These are phyloP conservation scores for Vaccinium vitisidaea DNA, from an alignment of 148 eudicot species.

Conservation along the genomic window DNA sequence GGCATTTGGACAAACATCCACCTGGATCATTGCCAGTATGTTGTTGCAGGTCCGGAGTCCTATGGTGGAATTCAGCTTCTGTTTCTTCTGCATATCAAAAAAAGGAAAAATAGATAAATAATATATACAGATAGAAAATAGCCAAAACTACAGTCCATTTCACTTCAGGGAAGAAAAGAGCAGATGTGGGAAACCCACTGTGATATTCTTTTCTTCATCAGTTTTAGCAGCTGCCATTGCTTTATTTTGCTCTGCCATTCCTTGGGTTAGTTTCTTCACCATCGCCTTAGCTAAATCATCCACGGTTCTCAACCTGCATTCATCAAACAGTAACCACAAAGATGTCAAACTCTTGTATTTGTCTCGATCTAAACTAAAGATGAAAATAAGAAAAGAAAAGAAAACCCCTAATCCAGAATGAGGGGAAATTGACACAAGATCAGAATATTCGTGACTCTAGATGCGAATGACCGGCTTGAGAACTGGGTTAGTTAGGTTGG, in stretches of 20 bases:
- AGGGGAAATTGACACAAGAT: background rate
- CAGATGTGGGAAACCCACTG: conserved; percentile 44
- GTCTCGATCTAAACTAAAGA: background rate
- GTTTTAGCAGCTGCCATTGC: conserved; percentile 75
- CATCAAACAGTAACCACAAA: conserved; percentile 23
- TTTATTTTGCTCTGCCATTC: conserved; percentile 87
- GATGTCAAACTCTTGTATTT: background rate
- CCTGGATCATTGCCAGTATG: conserved; percentile 90
- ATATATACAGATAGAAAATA: background rate
- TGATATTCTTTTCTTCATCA: conserved; percentile 61
- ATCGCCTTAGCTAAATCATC: conserved; percentile 77
- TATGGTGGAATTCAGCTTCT: conserved; percentile 71
- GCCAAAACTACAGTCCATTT: background rate
- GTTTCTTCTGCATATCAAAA: conserved; percentile 37
- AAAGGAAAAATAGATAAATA: background rate
- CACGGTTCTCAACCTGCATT: conserved; percentile 62
- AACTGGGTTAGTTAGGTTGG: background rate
- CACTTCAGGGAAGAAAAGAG: background rate
- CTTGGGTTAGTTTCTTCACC: conserved; percentile 88
- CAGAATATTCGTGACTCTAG: background rate
- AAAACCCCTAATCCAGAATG: background rate
- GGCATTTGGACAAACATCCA: conserved; percentile 20
- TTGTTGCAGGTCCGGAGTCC: conserved; percentile 86
- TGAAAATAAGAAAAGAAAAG: background rate
- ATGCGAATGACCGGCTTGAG: background rate